phyloP scores from a whole-genome alignment of 352 stramenopile species.

The Phytophthora chlamydospora region DNA sequence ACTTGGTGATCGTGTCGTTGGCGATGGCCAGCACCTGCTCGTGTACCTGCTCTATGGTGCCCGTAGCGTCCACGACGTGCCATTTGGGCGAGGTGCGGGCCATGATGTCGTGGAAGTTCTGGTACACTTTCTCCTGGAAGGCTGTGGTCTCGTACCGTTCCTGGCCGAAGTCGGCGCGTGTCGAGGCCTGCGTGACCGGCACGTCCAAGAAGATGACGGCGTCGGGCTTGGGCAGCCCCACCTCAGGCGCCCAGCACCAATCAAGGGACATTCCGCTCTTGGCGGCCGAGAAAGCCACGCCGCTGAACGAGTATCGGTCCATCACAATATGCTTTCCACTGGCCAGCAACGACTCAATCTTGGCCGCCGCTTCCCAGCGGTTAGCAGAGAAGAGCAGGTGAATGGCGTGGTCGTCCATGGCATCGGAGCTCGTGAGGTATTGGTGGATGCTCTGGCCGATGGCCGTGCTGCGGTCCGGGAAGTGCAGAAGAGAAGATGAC shows the following conservation, averaged over 20 bases:
- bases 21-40: slow-evolving; percentile 62
- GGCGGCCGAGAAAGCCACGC: slow-evolving; percentile 97
- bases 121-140: slow-evolving; percentile 89
- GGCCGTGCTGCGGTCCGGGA: slow-evolving; percentile 84
- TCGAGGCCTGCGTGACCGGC: slow-evolving; percentile 86
- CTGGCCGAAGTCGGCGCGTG: slow-evolving; percentile 93
- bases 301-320: slow-evolving; percentile 98
- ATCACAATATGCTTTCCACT: slow-evolving; percentile 94
- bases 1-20: slow-evolving; percentile 47
- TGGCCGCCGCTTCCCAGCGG: slow-evolving; percentile 95
- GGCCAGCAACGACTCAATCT: slow-evolving; percentile 69
- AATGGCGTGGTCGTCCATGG: slow-evolving; percentile 97
- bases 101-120: slow-evolving; percentile 83
- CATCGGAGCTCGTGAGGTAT: slow-evolving; percentile 92
- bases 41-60: slow-evolving; percentile 80
- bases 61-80: slow-evolving; percentile 82
- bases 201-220: slow-evolving; percentile 98
- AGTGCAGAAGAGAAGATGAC: slow-evolving; percentile 60
- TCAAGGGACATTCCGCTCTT: slow-evolving; percentile 95
- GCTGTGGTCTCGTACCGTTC: slow-evolving; percentile 92
- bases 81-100: slow-evolving; percentile 48
- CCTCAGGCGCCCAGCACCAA: slow-evolving; percentile 98
- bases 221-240: slow-evolving; percentile 97
- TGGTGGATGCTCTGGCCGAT: slow-evolving; percentile 98
- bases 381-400: slow-evolving; percentile 99